These are phyloP conservation scores for Sporobolomyces roseus DNA, from an alignment of 768 basidiomycete genomes.

Conservation along the genomic window DNA sequence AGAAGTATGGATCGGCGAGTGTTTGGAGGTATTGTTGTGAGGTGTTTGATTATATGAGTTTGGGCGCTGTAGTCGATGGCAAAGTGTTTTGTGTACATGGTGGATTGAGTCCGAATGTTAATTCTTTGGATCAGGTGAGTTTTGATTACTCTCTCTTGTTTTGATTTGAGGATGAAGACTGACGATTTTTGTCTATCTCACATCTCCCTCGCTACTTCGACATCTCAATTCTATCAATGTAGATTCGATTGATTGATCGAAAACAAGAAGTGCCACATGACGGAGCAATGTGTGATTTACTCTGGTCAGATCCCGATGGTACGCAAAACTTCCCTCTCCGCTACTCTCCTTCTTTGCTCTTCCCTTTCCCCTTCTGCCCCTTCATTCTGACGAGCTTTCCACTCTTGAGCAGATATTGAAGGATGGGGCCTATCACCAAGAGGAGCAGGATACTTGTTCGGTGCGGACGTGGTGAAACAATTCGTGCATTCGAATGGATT, in stretches of 20 bases:
- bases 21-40: constrained; percentile 99
- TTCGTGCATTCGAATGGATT: constrained; percentile 89
- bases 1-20: constrained; percentile 88
- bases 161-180: not conserved
- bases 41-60: constrained; percentile 92
- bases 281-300: constrained; percentile 94
- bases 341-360: not conserved
- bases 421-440: constrained; percentile 98
- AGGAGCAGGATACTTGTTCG: constrained; percentile 93
- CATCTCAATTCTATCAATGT: too few species aligned
- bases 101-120: constrained; percentile 83
- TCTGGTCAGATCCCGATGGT: constrained; percentile 99
- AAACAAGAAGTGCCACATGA: constrained; percentile 98
- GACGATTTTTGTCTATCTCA: not conserved
- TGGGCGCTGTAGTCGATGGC: constrained; percentile 95
- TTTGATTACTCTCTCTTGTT: not conserved
- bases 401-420: constrained; percentile 62
- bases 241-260: constrained; percentile 89
- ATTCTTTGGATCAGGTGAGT: constrained; percentile 77
- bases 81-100: constrained; percentile 97
- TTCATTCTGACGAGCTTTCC: not conserved
- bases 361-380: not conserved
- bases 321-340: constrained; percentile 38
- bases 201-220: not conserved
- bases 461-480: constrained; percentile 79